Base-by-base conservation (phyloP, 805 yeast genomes). In the Lachancea nothofagi region DNA sequence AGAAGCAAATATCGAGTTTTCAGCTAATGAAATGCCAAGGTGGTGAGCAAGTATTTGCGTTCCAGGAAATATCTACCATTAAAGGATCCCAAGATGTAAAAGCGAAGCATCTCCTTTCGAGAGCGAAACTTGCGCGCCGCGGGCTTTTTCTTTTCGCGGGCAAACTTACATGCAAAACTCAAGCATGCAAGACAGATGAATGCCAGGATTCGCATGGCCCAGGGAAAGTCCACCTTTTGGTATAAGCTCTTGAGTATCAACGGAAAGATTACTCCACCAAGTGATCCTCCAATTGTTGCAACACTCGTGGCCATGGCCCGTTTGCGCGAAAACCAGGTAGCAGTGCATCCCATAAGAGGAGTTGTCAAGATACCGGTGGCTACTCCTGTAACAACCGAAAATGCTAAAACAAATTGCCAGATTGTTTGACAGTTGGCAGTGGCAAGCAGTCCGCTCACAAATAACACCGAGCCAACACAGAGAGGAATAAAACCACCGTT, bases 311-410 rank as follows among this genome's bases (percentile, higher is more conserved):
- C 81, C 43, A 69, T 65, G 1, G 81, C 88, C 49, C 88, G 65
- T 49, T 68, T 78, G 24, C 59, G 62, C 27, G 66, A 61, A 55
- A 81, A 82, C 80, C 84, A 82, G 44, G 82, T 85, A 19, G 79
- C 75, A 0, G 80, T 69, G 13, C 75, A 77, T 5, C 83, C 73
- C 2, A 81, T 66, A 26, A 77, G 55, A 0, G 87, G 86, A 6
- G 79, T 71, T 62, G 77, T 71, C 24, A 80, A 65, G 24, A 79
- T 61, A 1, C 82, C 82, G 26, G 74, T 69, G 0, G 84, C 86
- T 4, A 72, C 44, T 3, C 86, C 88, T 29, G 71, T 61, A 17
- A 72, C 64, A 1, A 80, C 46, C 2, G 78, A 75, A 51, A 80
- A 77, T 22, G 80, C 66, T 18, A 81, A 54, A 13, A 82, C 68